Evolutionary conservation across 441 rosid species (phyloP), one percentile per base, ranked within the genome.

Genomic region (Geranium incanum): DNA sequence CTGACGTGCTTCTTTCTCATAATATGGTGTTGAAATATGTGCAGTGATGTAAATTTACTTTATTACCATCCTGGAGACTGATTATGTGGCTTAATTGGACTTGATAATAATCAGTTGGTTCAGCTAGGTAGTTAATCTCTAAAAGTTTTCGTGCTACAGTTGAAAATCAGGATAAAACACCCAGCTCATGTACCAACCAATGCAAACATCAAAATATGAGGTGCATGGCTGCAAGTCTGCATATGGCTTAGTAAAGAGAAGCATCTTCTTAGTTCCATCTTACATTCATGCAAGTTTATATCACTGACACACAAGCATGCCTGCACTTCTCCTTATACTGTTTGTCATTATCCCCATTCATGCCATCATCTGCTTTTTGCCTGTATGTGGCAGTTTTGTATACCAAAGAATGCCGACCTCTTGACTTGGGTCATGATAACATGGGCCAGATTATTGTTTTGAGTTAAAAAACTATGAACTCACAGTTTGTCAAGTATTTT

Each of bases 401-500:
- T 45, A 45, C 52, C 52, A 8, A 8, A 13, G 52, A 45, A 45
- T 11, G 60, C 60, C 60, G 18, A 52, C 19, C 60, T 57, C 63
- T 28, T 28, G 33, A 57, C 63, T 57, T 57, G 63, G 63, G 21
- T 16, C 63, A 57, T 57, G 63, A 57, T 57, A 57, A 57, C 63
- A 52, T 11, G 19, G 16, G 19, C n/a, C 60, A 52, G 6, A 52
- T 52, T 52, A 1, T 52, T n/a, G n/a, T 4, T 12, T 50, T 50
- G 59, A 50, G 59, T 50, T 50, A 50, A 50, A 50, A 15, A 50
- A 50, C 59, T 50, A 50, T 12, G 59, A 12, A 50, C 19, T 52
- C 60, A 13, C 5, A 2, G 60, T 52, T 18, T 1, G 19, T 52
- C 60, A 52, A 13, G 33, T 48, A 48, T 48, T 9, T 48, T 13